phyloP scores from a whole-genome alignment of 306 rosid species.

The Rubus idaeus region DNA sequence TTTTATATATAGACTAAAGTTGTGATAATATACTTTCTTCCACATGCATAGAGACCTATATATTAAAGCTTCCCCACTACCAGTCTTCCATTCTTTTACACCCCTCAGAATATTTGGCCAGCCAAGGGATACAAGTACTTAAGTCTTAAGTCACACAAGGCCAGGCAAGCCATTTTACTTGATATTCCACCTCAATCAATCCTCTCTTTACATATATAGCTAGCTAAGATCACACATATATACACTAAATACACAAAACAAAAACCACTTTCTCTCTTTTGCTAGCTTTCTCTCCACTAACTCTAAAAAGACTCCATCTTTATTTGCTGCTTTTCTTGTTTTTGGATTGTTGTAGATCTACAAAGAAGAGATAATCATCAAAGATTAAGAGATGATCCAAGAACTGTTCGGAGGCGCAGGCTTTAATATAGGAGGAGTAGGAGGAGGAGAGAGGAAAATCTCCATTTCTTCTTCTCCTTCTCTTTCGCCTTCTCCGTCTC shows the following conservation, averaged over 20 bases:
- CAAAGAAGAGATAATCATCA: constrained; percentile 33
- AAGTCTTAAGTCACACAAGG: constrained; percentile 42
- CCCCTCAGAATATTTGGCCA: constrained; percentile 31
- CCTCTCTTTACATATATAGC: constrained; percentile 22
- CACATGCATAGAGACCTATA: constrained; percentile 21
- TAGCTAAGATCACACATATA: constrained; percentile 14
- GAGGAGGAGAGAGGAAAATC: constrained; percentile 51
- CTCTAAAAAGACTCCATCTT: constrained; percentile 55
- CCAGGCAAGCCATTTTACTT: constrained; percentile 40
- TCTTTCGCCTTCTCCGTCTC: constrained; percentile 37
- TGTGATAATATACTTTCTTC: constrained; percentile 3
- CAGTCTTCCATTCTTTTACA: constrained; percentile 42
- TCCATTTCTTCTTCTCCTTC: constrained; percentile 44
- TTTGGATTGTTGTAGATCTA: constrained; percentile 82
- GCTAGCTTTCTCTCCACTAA: constrained; percentile 58
- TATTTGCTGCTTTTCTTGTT: constrained; percentile 40
- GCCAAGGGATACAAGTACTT: constrained; percentile 33
- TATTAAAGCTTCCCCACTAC: constrained; percentile 32
- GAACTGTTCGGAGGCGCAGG: constrained; percentile 76
- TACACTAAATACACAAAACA: constrained; percentile 30
- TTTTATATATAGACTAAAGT: constrained; percentile 10
- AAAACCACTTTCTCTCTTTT: constrained; percentile 53
- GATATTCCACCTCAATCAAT: constrained; percentile 13
- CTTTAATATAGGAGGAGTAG: constrained; percentile 21
- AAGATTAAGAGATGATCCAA: constrained; percentile 66